Base-by-base conservation (phyloP, 1,284 basidiomycete genomes). In the Moesziomyces sp. region DNA sequence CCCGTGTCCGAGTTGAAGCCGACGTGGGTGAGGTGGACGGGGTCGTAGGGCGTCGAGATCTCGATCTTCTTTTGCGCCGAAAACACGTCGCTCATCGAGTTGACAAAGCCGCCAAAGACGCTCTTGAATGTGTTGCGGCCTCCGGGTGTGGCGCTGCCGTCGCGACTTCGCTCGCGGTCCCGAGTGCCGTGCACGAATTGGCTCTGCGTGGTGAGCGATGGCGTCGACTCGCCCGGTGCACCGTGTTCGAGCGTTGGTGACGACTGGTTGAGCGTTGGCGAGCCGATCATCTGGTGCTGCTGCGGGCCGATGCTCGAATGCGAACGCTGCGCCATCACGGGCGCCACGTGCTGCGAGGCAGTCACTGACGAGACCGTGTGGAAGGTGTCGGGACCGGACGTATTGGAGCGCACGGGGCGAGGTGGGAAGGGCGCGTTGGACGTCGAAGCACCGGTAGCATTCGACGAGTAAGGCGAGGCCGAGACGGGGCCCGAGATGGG, bases 1-100 rank as follows among this genome's bases (percentile, higher is more conserved):
- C 97, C 97, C 0, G 96, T 99, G 66, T 93, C 95, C 35, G 93
- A 94, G 86, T 99, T 97, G 89, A 98, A 99, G 68, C 96, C 97
- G 83, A 99, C 97, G 83, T 99, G 97, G 0, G 96, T 99, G 76
- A 99, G 90, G 86, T 99, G 97, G 43, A 99, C 95, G n/a, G 97
- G 97, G 85, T 99, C 97, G 85, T 97, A 99, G 0, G 88, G 96
- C 3, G 94, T 97, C 76, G 93, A 95, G 86, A 99, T 99, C 86
- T 97, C 94, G 19, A 91, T 91, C 45, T 92, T 89, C 86, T 93
- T 94, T 61, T 89, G 88, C 49, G 88, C 88, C 69, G 89, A 90
- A 82, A 95, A 89, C 74, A 95, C 89, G 76, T 93, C 92, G 59
- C 80, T 84, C 75, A 84, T 83, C 5, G 82, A 84, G 54, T 83